Conservation (phyloP, 1,139 yeast genomes). For the Scheffersomyces stambukii region DNA sequence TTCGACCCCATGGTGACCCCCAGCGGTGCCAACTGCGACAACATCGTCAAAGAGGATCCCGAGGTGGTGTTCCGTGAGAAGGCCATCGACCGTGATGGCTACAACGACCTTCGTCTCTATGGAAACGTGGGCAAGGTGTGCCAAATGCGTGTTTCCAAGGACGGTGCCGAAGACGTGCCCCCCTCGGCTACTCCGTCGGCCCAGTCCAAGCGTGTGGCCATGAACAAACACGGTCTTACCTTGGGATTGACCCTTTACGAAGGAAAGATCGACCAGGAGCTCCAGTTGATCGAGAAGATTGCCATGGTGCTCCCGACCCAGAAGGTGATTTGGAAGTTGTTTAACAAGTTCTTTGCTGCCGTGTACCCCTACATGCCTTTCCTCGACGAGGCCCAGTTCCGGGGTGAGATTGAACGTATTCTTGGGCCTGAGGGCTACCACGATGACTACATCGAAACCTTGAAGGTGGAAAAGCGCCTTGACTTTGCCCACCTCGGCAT, state of each 20-base stretch:
- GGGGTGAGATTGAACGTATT: slow-evolving; percentile 16
- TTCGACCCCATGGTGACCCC: no score
- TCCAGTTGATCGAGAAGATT: slow-evolving; percentile 29
- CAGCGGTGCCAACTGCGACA: not conserved
- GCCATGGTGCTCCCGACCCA: slow-evolving; percentile 28
- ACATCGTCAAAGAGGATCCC: slow-evolving; percentile 3
- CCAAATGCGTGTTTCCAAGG: not conserved
- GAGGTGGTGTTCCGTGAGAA: slow-evolving; percentile 19
- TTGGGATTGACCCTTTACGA: slow-evolving; percentile 22
- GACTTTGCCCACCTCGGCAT: slow-evolving; percentile 34
- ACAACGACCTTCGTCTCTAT: slow-evolving; percentile 23
- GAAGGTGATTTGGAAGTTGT: slow-evolving; percentile 28
- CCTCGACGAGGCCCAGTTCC: slow-evolving; percentile 28
- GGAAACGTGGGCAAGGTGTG: slow-evolving; percentile 10
- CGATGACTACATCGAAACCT: slow-evolving; percentile 14
- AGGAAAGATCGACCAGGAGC: slow-evolving; percentile 27
- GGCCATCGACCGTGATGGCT: slow-evolving; percentile 28
- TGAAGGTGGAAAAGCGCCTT: slow-evolving; percentile 24
- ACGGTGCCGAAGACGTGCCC: not conserved
- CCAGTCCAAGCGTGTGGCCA: slow-evolving; percentile 9
- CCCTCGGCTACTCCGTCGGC: not conserved
- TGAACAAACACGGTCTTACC: slow-evolving; percentile 16
- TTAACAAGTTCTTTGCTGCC: slow-evolving; percentile 24
- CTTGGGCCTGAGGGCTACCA: slow-evolving; percentile 21
- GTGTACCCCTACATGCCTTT: slow-evolving; percentile 37